Evolutionary conservation across 345 rosid species (phyloP).

Genomic region (Streptanthus diversifolius): DNA sequence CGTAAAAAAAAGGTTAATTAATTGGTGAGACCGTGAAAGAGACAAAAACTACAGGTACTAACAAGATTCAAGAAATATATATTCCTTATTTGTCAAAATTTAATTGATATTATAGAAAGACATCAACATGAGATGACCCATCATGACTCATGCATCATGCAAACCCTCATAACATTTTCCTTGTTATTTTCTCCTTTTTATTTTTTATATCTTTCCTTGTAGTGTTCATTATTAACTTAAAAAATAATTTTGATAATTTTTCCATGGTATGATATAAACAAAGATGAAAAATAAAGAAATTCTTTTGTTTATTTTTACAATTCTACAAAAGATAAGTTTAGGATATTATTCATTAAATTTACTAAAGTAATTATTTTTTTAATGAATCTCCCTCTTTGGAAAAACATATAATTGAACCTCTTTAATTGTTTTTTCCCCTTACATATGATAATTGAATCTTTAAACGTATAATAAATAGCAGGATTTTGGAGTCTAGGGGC

Average conservation of each 20-base stretch:
- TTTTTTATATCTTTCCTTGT: neutral
- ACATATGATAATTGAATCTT: neutral
- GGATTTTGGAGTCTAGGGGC: neutral
- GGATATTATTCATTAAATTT: neutral
- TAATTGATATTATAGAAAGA: conserved; percentile 12
- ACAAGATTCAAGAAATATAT: neutral
- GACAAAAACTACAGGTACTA: neutral
- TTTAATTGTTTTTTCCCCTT: neutral
- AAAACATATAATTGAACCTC: neutral
- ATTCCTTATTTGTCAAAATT: neutral
- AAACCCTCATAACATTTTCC: neutral
- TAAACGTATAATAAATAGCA: neutral
- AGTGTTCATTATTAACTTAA: neutral
- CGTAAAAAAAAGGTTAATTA: neutral
- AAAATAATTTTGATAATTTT: neutral
- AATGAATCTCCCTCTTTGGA: neutral
- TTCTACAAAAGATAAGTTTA: neutral
- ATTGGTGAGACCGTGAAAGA: neutral
- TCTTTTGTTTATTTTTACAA: neutral
- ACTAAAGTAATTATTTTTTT: neutral
- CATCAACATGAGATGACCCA: conserved; percentile 19
- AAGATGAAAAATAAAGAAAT: neutral
- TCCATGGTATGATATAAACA: neutral
- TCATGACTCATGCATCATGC: neutral
- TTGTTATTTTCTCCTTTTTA: neutral